Evolutionary conservation across 352 stramenopile species (phyloP).

Genomic region (Globisporangium paroecandrum): DNA sequence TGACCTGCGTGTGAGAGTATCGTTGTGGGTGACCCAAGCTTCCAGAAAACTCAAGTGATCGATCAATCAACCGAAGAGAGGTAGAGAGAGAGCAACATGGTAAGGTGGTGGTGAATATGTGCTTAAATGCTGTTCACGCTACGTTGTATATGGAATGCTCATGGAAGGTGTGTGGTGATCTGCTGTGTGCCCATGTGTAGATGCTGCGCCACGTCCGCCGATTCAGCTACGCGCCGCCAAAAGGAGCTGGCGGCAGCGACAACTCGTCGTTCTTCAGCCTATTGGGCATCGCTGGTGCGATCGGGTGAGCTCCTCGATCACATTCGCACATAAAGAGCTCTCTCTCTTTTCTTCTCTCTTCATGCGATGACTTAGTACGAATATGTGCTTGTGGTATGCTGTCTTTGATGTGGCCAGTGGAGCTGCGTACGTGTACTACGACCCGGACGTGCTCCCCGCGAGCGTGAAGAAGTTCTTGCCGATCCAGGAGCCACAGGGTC

Average conservation of each 20-base stretch:
- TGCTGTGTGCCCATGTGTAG: neutral
- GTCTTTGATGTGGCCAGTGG: constrained; percentile 28
- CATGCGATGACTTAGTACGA: neutral
- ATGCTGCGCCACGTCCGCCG: constrained; percentile 37
- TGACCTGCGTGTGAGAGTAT: neutral
- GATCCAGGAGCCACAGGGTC: constrained; percentile 77
- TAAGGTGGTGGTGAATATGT: neutral
- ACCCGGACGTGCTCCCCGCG: constrained; percentile 74
- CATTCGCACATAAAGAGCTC: neutral
- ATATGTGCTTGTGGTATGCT: neutral
- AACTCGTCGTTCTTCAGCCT: constrained; percentile 85
- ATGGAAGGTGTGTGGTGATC: neutral
- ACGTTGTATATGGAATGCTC: neutral
- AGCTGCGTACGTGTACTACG: constrained; percentile 82
- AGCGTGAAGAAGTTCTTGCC: constrained; percentile 74
- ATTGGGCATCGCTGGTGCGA: constrained; percentile 50
- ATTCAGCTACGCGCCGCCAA: constrained; percentile 69
- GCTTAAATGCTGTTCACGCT: neutral
- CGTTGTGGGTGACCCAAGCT: neutral
- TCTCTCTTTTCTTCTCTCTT: neutral
- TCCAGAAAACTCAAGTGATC: neutral
- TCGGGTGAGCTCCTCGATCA: constrained; percentile 36
- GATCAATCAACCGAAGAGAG: neutral
- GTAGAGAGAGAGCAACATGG: neutral
- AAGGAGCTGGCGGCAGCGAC: constrained; percentile 55